Conservation (phyloP, 495 filamentous ascomycete genomes). For the Apodospora peruviana region DNA sequence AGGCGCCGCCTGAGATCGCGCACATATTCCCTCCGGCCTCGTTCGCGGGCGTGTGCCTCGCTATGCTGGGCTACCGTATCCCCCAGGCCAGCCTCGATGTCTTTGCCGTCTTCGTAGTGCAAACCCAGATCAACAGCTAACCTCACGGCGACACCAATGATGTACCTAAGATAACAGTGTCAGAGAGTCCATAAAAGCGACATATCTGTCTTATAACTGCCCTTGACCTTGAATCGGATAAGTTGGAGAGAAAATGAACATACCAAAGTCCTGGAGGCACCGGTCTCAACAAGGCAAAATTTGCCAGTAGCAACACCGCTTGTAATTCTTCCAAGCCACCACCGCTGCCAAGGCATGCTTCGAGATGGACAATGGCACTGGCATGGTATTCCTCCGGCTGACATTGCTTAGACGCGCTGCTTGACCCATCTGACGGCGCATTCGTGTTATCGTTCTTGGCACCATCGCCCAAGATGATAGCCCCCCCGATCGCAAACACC, state of each 20-base stretch:
- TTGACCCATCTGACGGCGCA: constrained; percentile 14
- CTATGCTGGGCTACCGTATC: constrained; percentile 16
- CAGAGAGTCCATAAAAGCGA: no score
- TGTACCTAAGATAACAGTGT: constrained; percentile 53
- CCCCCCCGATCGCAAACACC: constrained; percentile 94
- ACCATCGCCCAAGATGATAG: constrained; percentile 72
- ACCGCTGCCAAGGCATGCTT: constrained; percentile 75
- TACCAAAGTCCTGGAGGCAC: constrained; percentile 88
- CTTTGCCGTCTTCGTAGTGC: constrained; percentile 85
- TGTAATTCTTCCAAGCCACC: constrained; percentile 88
- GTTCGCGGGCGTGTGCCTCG: constrained; percentile 39
- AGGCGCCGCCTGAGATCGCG: constrained; percentile 81
- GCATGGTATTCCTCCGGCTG: constrained; percentile 96
- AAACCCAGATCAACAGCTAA: constrained; percentile 87
- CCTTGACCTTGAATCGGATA: no score
- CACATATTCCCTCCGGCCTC: constrained; percentile 76
- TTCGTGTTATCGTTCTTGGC: constrained; percentile 22
- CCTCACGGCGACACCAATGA: constrained; percentile 86
- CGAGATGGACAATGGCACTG: constrained; percentile 84
- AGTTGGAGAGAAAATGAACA: no score
- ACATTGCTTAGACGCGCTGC: constrained; percentile 52
- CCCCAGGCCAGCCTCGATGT: constrained; percentile 37
- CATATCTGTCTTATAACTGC: no score
- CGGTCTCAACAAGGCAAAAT: constrained; percentile 84
- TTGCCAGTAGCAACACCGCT: constrained; percentile 81